Evolutionary conservation across 768 basidiomycete species (phyloP).

Genomic region (Kwoniella dejecticola): DNA sequence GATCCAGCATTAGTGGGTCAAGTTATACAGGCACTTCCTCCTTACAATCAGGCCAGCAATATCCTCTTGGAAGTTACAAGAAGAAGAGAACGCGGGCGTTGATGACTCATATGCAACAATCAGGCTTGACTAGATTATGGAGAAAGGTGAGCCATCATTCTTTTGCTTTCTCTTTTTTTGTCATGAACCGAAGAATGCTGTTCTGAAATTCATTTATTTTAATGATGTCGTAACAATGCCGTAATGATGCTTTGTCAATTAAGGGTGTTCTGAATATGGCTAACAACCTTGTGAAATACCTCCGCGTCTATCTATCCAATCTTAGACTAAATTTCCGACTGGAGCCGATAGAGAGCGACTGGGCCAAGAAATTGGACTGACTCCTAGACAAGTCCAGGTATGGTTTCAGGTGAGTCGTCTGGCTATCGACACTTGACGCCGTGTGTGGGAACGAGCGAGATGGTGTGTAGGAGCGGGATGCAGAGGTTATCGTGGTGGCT

Average conservation of each 20-base stretch:
- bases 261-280: background rate
- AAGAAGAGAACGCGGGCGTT: slow-evolving; percentile 27
- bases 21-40: slow-evolving; percentile 6
- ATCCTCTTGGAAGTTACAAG: slow-evolving; percentile 7
- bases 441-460: no score
- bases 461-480: no score
- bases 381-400: slow-evolving; percentile 47
- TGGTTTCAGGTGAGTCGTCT: slow-evolving; percentile 48
- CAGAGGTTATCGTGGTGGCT: no score
- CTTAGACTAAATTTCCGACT: slow-evolving; percentile 43
- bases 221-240: background rate
- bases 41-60: background rate
- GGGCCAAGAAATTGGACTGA: slow-evolving; percentile 31
- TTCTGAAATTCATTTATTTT: background rate
- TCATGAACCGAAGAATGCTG: no score
- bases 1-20: slow-evolving; percentile 6
- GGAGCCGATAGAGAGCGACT: slow-evolving; percentile 26
- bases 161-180: background rate
- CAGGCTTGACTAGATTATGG: slow-evolving; percentile 24
- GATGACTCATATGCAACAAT: slow-evolving; percentile 28
- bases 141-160: slow-evolving; percentile 23
- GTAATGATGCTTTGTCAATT: background rate
- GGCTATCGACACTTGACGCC: no score
- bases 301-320: background rate
- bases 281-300: background rate